Conservation (phyloP, 257 asterid species). For the Solanum infundibuliforme region DNA sequence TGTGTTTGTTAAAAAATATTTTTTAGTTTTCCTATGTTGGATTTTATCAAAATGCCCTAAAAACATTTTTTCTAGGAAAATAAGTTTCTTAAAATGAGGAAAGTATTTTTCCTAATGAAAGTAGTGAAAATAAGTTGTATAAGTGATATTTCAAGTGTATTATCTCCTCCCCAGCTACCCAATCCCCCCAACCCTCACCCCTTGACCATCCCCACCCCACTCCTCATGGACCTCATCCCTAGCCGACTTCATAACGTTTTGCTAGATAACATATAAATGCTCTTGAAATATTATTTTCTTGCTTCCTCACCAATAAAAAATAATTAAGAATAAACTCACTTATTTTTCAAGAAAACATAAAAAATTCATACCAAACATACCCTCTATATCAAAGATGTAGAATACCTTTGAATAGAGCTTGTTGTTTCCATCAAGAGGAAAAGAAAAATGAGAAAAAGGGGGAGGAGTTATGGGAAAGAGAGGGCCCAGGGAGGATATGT, state of each 20-base stretch:
- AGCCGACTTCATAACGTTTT: neutral
- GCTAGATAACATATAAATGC: too few relatives aligned
- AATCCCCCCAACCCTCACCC: neutral
- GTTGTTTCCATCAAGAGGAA: neutral
- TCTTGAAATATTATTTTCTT: neutral
- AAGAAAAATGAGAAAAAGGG: neutral
- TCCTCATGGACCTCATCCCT: neutral
- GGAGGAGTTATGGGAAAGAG: neutral
- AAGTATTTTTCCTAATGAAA: too few relatives aligned
- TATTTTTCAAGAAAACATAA: neutral
- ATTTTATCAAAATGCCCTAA: neutral
- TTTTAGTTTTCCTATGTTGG: too few relatives aligned
- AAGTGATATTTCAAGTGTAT: too few relatives aligned
- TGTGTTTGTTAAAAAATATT: neutral
- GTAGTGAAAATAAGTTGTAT: neutral
- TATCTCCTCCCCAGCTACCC: neutral
- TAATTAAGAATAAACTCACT: neutral
- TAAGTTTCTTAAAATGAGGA: neutral
- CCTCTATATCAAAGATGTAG: neutral
- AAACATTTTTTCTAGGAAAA: neutral
- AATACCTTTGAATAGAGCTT: neutral
- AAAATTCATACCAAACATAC: neutral
- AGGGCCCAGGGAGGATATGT: neutral
- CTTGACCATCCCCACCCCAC: neutral
- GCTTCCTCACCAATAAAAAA: neutral